Base-by-base conservation (phyloP, 1,139 yeast species). In the Kurtzmaniella quercitrusa region DNA sequence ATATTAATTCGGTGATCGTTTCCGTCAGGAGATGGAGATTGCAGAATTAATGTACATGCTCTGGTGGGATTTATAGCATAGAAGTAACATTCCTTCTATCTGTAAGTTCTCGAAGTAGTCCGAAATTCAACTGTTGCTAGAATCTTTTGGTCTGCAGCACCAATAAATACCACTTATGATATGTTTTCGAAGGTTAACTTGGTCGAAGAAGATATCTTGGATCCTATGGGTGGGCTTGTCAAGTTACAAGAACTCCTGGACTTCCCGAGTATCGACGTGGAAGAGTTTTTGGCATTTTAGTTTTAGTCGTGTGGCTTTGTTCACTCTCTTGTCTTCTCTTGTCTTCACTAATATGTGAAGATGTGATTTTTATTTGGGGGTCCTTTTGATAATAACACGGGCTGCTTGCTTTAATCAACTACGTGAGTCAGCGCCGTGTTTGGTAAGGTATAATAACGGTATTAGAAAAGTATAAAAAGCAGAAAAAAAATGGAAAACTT, bases 81-180 rank as follows among this genome's bases (percentile, higher is more conserved):
- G 73, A 63, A 63, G 72, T 54, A 62, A 61, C 64, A 56, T 48
- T 49, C 48, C 54, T 47, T 45, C 21, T 24, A 12, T 41, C n/a
- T 31, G 18, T 31, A 31, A 31, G 36, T 31, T 16, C 18, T 14
- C 14, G 36, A 31, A 40, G 24, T 31, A 39, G 29, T 27, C 17
- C 18, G 16, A 29, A 16, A 33, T 37, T 16, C 12, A 4, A 21
- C 37, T 29, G 17, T 39, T 31, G 24, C 16, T 14, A 34, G 18
- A 34, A 15, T 43, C 34, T 37, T 47, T 48, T 57, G 73, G 73
- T 67, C 71, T 53, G 73, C 73, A 66, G 73, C 72, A 65, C 72
- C 73, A 65, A 56, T 61, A 68, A 61, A 61, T 49, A 62, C 62
- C 48, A 68, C 59, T 42, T 54, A 56, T 46, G 63, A 53, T 34